These are phyloP conservation scores for Penicillium thymicola DNA, from an alignment of 2,329 filamentous ascomycete species.

Conservation along the genomic window DNA sequence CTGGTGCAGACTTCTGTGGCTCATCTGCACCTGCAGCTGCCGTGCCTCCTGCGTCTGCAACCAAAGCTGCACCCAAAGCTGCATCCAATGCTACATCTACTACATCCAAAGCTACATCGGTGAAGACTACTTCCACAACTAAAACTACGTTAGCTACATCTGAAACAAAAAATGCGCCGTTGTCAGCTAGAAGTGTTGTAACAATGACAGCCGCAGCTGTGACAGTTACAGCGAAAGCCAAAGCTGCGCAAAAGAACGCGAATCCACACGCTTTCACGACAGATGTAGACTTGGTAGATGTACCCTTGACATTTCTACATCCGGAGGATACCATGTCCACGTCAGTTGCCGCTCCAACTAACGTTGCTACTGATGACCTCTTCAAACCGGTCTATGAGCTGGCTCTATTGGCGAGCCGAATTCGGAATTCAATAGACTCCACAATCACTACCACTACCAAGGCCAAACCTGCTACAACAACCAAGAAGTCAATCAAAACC, in stretches of 20 bases:
- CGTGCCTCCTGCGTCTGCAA: neutral
- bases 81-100: too few species aligned
- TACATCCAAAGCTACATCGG: neutral
- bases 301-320: neutral
- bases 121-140: neutral
- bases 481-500: neutral
- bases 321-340: neutral
- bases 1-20: conserved; percentile 2
- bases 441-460: neutral
- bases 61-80: neutral
- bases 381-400: neutral
- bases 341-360: neutral
- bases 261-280: neutral
- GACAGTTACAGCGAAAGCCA: neutral
- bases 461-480: too few species aligned
- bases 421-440: neutral
- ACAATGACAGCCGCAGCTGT: neutral
- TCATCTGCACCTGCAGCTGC: neutral
- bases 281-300: neutral
- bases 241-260: neutral
- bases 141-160: neutral
- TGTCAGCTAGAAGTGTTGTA: neutral
- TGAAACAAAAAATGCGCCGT: neutral
- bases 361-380: too few species aligned
- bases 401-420: neutral